Evolutionary conservation across 805 yeast genomes (phyloP).

Genomic region (Starmera caribaea): DNA sequence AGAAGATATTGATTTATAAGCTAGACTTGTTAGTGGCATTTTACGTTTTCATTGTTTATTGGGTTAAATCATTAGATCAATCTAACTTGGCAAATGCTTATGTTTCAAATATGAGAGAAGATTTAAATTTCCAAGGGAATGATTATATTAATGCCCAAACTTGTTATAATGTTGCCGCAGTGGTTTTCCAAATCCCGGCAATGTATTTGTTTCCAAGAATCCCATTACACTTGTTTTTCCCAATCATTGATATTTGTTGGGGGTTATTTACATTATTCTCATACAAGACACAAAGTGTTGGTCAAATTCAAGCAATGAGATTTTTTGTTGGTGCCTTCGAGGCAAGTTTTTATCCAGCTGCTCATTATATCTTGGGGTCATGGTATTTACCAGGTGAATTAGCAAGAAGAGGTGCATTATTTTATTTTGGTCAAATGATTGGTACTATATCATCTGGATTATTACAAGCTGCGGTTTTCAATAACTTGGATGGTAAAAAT

Average conservation of each 20-base stretch:
- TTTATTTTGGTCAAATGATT: conserved; percentile 49
- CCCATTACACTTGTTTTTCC: conserved; percentile 38
- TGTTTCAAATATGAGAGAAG: conserved; percentile 49
- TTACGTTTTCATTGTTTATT: conserved; percentile 50
- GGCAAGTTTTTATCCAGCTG: conserved; percentile 45
- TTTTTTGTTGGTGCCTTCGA: conserved; percentile 60
- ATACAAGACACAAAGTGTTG: conserved; percentile 33
- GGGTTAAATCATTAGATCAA: conserved; percentile 56
- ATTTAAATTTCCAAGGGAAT: conserved; percentile 45
- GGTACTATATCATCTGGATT: conserved; percentile 43
- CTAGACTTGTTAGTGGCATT: conserved; percentile 43
- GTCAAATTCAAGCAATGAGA: conserved; percentile 45
- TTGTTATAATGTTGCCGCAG: conserved; percentile 46
- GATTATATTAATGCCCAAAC: conserved; percentile 52
- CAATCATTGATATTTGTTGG: conserved; percentile 51
- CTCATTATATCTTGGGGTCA: conserved; percentile 49
- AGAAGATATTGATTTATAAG: conserved; percentile 33
- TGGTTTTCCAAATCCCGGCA: conserved; percentile 53
- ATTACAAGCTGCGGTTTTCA: conserved; percentile 33
- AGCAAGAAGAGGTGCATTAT: conserved; percentile 49
- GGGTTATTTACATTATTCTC: conserved; percentile 46
- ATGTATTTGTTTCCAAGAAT: conserved; percentile 42
- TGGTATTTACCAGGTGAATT: conserved; percentile 50
- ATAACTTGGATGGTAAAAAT: conserved; percentile 23
- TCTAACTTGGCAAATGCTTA: conserved; percentile 56